Evolutionary conservation across 2,329 filamentous ascomycete genomes (phyloP).

Genomic region (Colletotrichum liriopes): DNA sequence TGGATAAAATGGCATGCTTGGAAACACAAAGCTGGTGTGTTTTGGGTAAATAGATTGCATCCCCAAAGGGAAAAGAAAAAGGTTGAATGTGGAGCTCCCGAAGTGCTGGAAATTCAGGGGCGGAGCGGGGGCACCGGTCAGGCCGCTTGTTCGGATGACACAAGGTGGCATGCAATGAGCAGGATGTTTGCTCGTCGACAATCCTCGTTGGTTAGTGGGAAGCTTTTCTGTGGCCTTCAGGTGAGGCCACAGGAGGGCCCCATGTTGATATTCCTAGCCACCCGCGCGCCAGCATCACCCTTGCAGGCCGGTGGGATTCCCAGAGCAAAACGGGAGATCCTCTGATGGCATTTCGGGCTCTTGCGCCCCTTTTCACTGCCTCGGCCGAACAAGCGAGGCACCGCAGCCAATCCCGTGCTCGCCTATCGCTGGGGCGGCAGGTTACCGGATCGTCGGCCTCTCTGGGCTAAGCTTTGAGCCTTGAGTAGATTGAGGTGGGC

Average conservation of each 20-base stretch:
- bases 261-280: background rate
- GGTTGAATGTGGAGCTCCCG: background rate
- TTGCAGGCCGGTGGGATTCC: background rate
- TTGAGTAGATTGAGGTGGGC: conserved; percentile 26
- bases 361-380: conserved; percentile 4
- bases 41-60: conserved; percentile 25
- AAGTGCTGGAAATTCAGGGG: conserved; percentile 21
- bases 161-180: background rate
- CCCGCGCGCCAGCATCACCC: conserved; percentile 21
- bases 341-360: background rate
- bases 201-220: background rate
- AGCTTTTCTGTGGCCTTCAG: background rate
- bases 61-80: background rate
- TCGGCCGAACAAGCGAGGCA: conserved; percentile 31
- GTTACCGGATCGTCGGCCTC: conserved; percentile 28
- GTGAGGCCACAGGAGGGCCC: background rate
- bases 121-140: conserved; percentile 21
- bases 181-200: background rate
- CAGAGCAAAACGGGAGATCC: conserved; percentile 28
- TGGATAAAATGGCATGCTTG: conserved; percentile 30
- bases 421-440: conserved; percentile 11
- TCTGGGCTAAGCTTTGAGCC: conserved; percentile 21
- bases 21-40: conserved; percentile 21
- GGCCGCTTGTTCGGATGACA: conserved; percentile 28
- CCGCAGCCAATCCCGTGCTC: background rate